Base-by-base conservation (phyloP, 805 yeast genomes). In the Metschnikowia henanensis region DNA sequence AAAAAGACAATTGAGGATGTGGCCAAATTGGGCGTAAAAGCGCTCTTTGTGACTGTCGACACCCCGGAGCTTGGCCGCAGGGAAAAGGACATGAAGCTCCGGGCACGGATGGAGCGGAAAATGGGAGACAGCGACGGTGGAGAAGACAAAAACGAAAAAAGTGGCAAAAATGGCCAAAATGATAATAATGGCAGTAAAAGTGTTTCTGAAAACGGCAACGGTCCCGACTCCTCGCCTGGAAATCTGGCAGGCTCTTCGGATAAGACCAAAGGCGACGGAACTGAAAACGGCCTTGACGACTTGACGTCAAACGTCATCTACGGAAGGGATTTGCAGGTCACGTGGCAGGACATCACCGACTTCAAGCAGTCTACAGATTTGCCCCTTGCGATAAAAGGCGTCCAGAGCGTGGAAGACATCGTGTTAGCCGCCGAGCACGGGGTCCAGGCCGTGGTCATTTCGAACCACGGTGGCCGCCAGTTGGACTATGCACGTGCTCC, bases 391-490 rank as follows among this genome's bases (percentile, higher is more conserved):
- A 68, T 87, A 45, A 84, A 84, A 58, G 92, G 91, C 2, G 66
- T 84, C 10, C 85, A 83, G 60, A 65, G 82, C 6, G 79, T 77
- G 13, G 88, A 83, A 51, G 91, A 84, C 58, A 77, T 81, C 2
- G 62, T 80, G 6, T 56, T 66, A 35, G 87, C 90, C 4, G 75
- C 77, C 3, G 75, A 76, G 40, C 64, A 73, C 40, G 84, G 84
- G 0, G 73, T 80, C 36, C 73, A 75, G 29, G 90, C 87, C 4
- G 79, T 81, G 23, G 73, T 83, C 39, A 94, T 88, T 39, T 87
- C 95, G 2, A 89, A 88, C 60, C 96, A 88, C 65, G 96, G 96
- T 47, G 96, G 96, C 33, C 73, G 96, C 49, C 96, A 88, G 64
- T 68, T 89, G 44, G 97, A 89, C 64, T 86, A 79, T 57, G 73